Percentiles rank a stretch among this genome's conserved stretches.
Conservation (phyloP, 805 yeast species). For the Debaryomyces hansenii region DNA sequence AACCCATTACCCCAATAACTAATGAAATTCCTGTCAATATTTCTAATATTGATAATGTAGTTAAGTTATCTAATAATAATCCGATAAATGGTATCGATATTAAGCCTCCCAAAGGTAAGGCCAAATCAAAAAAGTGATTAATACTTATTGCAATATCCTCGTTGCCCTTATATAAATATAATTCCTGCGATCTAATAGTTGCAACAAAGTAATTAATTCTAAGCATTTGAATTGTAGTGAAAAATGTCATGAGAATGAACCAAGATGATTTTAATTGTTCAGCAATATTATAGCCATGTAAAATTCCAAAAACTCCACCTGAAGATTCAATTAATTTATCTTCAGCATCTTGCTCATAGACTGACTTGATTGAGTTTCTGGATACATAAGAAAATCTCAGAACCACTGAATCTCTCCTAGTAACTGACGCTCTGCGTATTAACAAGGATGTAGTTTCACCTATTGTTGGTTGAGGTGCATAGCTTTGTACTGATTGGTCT, state of each 20-base stretch:
- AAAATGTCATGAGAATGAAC: slow-evolving; percentile 74
- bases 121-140: slow-evolving; percentile 79
- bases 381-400: slow-evolving; percentile 34
- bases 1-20: slow-evolving; percentile 69
- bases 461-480: slow-evolving; percentile 31
- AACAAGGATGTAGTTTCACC: slow-evolving; percentile 42
- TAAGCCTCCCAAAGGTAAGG: slow-evolving; percentile 87
- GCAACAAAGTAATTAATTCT: slow-evolving; percentile 93
- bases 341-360: slow-evolving; percentile 67
- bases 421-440: slow-evolving; percentile 31
- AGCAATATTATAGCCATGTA: slow-evolving; percentile 60
- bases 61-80: slow-evolving; percentile 67
- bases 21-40: slow-evolving; percentile 57
- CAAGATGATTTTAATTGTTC: slow-evolving; percentile 63
- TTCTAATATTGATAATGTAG: slow-evolving; percentile 57
- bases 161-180: slow-evolving; percentile 56
- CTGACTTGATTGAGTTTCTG: slow-evolving; percentile 51
- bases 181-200: slow-evolving; percentile 80
- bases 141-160: slow-evolving; percentile 53
- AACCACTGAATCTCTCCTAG: slow-evolving; percentile 32
- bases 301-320: slow-evolving; percentile 74
- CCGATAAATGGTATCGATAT: slow-evolving; percentile 88
- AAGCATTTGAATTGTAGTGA: slow-evolving; percentile 86
- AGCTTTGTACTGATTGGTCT: background rate
- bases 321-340: slow-evolving; percentile 49